phyloP scores from a whole-genome alignment of 73 alveolate genomes.

The Paramecium primaurelia region DNA sequence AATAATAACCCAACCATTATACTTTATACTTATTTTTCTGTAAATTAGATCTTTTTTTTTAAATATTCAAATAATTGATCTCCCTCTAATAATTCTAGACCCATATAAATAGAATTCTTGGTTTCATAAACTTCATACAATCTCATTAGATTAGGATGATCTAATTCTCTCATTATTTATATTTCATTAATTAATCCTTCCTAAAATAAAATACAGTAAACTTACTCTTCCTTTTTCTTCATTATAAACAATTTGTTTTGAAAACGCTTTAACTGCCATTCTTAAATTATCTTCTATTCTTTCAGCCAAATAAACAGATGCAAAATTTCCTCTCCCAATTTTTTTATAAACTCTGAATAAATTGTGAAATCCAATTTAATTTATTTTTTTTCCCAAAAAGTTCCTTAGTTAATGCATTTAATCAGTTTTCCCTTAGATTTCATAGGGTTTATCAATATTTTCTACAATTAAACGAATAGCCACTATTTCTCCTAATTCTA shows the following conservation, averaged over 20 bases:
- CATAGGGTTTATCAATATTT: not conserved
- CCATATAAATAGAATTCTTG: conserved; percentile 51
- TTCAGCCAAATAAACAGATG: conserved; percentile 61
- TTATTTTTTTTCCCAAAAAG: not conserved
- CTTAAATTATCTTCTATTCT: conserved; percentile 52
- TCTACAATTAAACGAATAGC: not conserved
- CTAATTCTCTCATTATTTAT: conserved; percentile 43
- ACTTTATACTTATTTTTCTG: not conserved
- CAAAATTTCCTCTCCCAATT: conserved; percentile 62
- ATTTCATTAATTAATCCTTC: conserved; percentile 60
- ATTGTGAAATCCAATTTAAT: conserved; percentile 56
- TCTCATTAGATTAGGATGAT: conserved; percentile 59
- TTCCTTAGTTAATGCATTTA: not conserved
- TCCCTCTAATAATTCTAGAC: conserved; percentile 48
- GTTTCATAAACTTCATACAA: conserved; percentile 64
- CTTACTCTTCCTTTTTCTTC: conserved; percentile 62
- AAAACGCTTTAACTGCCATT: conserved; percentile 62
- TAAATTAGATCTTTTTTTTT: conserved; percentile 20
- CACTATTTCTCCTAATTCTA: conserved; percentile 22
- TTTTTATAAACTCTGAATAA: conserved; percentile 56
- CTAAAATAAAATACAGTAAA: not conserved
- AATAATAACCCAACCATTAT: not conserved
- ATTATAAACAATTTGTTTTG: conserved; percentile 50
- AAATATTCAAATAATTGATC: conserved; percentile 50
- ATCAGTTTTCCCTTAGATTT: not conserved